Evolutionary conservation across 2,329 filamentous ascomycete species (phyloP), one percentile per base, ranked within the genome.

Genomic region (Cercospora sesami): DNA sequence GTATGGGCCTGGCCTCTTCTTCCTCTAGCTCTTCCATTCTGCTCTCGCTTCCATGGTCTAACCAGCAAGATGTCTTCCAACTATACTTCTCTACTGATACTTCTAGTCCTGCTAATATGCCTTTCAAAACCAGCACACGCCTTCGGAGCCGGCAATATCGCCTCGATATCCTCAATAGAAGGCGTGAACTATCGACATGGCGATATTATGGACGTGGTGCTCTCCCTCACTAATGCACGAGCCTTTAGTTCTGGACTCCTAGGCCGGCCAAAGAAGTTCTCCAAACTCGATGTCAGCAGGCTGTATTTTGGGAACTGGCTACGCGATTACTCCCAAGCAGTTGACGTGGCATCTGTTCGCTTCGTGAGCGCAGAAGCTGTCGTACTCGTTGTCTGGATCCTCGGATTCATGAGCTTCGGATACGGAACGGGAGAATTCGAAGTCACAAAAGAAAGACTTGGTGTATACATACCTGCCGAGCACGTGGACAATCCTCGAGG

Each of bases 281-380:
- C 87, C 83, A 95, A 95, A 82, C 87, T 96, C 76, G 91, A 71
- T 77, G 62, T 97, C 70, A 91, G 93, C 71, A 88, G 93, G 69
- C 91, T 96, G 70, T 97, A 97, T 83, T 97, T 97, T 82, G 94
- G 94, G 71, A 97, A 97, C 83, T 97, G 94, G 94, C 87, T 97
- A 31, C 88, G 88, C 64, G 94, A 97, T 81, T 97, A 97, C 81
- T 95, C 91, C 62, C 94, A 97, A 81, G 94, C 93, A 69, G 91
- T 97, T 75, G 94, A 97, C 79, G 92, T 97, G 60, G 94, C 93
- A 69, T 95, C 93, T 4, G 88, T 97, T 81, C 97, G 96, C 83
- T 87, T 90, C 74, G 93, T 97, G 71, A 94, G 91, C 64, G 90
- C 92, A 63, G 93, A 96, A 80, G 93, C 93, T 68, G 96, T 97